Percentiles rank a stretch among this genome's conserved stretches.
These are phyloP conservation scores for Tilletia horrida DNA, from an alignment of 1,284 basidiomycete species.

Conservation along the genomic window DNA sequence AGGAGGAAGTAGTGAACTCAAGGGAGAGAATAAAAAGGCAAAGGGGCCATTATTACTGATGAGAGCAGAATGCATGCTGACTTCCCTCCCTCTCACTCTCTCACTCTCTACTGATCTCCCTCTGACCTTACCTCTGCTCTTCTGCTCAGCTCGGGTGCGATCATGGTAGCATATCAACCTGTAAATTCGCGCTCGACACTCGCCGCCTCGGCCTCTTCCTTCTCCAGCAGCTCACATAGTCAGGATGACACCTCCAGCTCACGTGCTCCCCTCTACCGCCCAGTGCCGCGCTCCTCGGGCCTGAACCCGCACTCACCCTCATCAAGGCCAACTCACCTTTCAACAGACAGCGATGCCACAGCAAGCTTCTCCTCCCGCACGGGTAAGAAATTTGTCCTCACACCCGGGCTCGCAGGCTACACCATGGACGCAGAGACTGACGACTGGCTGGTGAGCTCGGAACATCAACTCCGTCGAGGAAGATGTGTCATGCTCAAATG, in stretches of 20 bases:
- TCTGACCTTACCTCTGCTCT: background rate
- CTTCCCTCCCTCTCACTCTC: background rate
- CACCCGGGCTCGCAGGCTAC: background rate
- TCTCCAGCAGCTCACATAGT: background rate
- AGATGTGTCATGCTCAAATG: too few relatives aligned
- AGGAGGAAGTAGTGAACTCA: too few relatives aligned
- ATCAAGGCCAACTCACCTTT: background rate
- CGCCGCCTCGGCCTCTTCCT: background rate
- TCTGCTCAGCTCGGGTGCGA: background rate
- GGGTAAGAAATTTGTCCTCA: background rate
- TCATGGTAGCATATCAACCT: background rate
- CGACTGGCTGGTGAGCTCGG: constrained; percentile 15
- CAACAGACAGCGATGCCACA: constrained; percentile 5
- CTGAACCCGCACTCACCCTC: constrained; percentile 3
- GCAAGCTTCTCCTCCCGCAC: background rate
- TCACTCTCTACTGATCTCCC: constrained; percentile 1
- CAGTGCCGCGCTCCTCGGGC: background rate
- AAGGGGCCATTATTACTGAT: too few relatives aligned
- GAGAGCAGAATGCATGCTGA: too few relatives aligned
- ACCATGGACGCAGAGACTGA: constrained; percentile 15
- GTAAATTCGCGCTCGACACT: background rate
- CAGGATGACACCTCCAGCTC: constrained; percentile 8
- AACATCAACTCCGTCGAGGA: too few relatives aligned
- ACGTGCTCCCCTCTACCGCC: constrained; percentile 14
- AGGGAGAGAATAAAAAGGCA: too few relatives aligned